Percentiles rank a stretch among this genome's conserved stretches.
These are phyloP conservation scores for Salicornia ramosissima DNA, from an alignment of 148 eudicot species.

Conservation along the genomic window DNA sequence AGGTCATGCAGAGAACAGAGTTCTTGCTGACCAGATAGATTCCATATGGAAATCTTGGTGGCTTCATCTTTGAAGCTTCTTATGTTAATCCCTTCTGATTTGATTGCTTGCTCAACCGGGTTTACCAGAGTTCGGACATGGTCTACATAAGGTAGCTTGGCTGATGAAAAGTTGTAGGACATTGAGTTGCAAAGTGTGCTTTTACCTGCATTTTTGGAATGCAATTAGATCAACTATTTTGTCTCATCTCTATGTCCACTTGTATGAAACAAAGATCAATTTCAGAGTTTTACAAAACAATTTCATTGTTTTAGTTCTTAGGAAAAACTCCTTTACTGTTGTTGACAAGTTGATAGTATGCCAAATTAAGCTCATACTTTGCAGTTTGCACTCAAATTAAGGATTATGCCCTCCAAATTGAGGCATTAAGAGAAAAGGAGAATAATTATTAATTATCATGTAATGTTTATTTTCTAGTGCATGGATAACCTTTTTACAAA, in stretches of 20 bases:
- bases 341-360: too few species aligned
- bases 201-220: slow-evolving; percentile 56
- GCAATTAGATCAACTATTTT: not conserved
- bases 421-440: too few species aligned
- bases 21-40: slow-evolving; percentile 75
- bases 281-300: not conserved
- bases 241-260: too few species aligned
- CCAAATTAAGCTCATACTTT: not conserved
- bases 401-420: too few species aligned
- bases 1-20: slow-evolving; percentile 69
- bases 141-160: slow-evolving; percentile 60
- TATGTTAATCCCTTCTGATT: slow-evolving; percentile 57
- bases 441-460: too few species aligned
- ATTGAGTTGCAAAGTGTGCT: slow-evolving; percentile 66
- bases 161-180: slow-evolving; percentile 50
- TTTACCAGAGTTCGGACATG: slow-evolving; percentile 71
- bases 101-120: slow-evolving; percentile 86
- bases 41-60: slow-evolving; percentile 81
- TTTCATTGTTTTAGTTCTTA: not conserved
- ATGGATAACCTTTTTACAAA: too few species aligned
- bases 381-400: not conserved
- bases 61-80: slow-evolving; percentile 65
- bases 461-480: too few species aligned
- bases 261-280: not conserved
- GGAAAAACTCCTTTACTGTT: not conserved